A percentile compares a stretch with the other conserved stretches of the same genome.
Evolutionary conservation across 2,329 filamentous ascomycete genomes (phyloP).

Genomic region (Elsinoe fawcettii): DNA sequence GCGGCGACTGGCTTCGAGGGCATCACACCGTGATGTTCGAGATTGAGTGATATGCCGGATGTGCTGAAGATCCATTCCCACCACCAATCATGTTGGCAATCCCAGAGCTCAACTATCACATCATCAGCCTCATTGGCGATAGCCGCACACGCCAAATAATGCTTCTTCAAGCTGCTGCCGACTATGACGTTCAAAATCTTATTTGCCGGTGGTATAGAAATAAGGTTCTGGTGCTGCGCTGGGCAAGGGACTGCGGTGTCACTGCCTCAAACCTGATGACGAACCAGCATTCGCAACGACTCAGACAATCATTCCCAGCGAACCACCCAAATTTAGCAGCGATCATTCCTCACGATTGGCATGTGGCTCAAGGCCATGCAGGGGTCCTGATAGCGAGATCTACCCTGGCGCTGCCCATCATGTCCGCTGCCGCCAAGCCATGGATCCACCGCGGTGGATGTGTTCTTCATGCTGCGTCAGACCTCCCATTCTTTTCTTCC

Average conservation of each 20-base stretch:
- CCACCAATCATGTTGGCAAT: neutral
- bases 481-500: neutral
- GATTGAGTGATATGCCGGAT: neutral
- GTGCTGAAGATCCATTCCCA: neutral
- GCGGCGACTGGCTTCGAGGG: too few relatives aligned
- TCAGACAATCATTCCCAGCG: neutral
- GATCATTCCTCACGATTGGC: neutral
- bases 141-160: neutral
- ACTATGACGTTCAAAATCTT: neutral
- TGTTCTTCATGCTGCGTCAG: conserved; percentile 1
- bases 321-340: neutral
- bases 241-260: neutral
- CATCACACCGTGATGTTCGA: neutral
- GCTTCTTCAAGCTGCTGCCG: neutral
- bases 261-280: neutral
- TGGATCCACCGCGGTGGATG: neutral
- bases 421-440: neutral
- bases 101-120: too few relatives aligned
- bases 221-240: neutral
- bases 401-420: neutral
- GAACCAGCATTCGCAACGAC: neutral
- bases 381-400: neutral
- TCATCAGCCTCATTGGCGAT: neutral
- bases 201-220: neutral
- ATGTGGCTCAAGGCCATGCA: neutral